phyloP scores from a whole-genome alignment of 2,329 filamentous ascomycete genomes.

The Trichoderma sp. region DNA sequence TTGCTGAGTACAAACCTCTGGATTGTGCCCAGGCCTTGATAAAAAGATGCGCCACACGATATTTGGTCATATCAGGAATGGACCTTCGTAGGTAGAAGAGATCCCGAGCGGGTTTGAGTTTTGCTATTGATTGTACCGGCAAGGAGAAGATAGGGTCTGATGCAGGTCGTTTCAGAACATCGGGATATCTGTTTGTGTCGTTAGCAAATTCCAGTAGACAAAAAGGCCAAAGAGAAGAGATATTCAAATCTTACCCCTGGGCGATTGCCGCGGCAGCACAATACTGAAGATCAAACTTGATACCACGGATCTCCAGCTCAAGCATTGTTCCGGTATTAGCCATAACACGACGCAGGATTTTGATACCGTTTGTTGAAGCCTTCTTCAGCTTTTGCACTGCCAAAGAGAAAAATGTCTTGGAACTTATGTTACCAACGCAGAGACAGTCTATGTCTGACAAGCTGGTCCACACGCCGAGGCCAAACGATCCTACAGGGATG shows the following conservation, averaged over 20 bases:
- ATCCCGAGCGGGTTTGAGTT: constrained; percentile 63
- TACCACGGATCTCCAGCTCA: constrained; percentile 55
- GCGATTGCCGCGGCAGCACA: constrained; percentile 56
- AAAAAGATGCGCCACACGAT: constrained; percentile 56
- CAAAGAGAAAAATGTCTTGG: constrained; percentile 59
- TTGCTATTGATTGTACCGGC: constrained; percentile 53
- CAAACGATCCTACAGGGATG: constrained; percentile 64
- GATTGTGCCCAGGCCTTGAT: constrained; percentile 61
- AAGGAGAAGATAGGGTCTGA: constrained; percentile 55
- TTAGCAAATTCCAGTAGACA: not conserved
- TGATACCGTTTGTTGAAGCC: constrained; percentile 42
- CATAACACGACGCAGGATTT: constrained; percentile 55
- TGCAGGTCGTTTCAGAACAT: constrained; percentile 45
- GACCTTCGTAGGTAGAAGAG: constrained; percentile 58
- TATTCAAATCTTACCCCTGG: constrained; percentile 38
- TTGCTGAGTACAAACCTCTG: constrained; percentile 62
- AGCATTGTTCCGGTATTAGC: constrained; percentile 62
- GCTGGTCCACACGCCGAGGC: constrained; percentile 58
- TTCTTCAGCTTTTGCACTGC: constrained; percentile 53
- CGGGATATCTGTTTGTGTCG: constrained; percentile 40
- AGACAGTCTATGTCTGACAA: constrained; percentile 64
- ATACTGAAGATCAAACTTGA: constrained; percentile 65
- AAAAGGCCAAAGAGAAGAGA: not conserved
- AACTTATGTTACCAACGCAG: constrained; percentile 60
- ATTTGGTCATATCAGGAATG: constrained; percentile 56